Evolutionary conservation across 495 filamentous ascomycete genomes (phyloP).

Genomic region (Mycothermus thermophilus): DNA sequence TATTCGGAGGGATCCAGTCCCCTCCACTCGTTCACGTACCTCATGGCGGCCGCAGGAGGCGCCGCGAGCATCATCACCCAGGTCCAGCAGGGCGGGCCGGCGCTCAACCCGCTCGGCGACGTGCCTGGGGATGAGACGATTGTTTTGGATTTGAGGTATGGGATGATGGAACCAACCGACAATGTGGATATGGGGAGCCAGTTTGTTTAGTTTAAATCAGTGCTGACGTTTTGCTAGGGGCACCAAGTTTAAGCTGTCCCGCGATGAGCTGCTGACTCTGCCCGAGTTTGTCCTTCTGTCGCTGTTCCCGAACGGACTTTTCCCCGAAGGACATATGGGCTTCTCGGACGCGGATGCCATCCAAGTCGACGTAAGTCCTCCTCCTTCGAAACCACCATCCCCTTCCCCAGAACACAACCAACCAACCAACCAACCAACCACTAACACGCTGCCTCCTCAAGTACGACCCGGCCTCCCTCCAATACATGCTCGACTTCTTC

Average conservation of each 20-base stretch:
- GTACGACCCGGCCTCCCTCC: constrained; percentile 91
- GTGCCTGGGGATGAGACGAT: constrained; percentile 89
- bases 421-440: too few relatives aligned
- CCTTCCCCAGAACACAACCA: background rate
- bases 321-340: constrained; percentile 93
- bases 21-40: constrained; percentile 84
- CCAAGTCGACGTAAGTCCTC: constrained; percentile 78
- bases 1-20: constrained; percentile 92
- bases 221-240: constrained; percentile 44
- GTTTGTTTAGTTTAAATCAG: too few relatives aligned
- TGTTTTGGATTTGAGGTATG: constrained; percentile 87
- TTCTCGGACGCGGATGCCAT: constrained; percentile 79
- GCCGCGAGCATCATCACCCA: constrained; percentile 98
- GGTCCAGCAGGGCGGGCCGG: constrained; percentile 83
- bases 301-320: constrained; percentile 94
- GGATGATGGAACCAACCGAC: too few relatives aligned
- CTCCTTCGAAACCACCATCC: constrained; percentile 5
- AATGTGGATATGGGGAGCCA: too few relatives aligned
- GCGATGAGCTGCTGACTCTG: constrained; percentile 87
- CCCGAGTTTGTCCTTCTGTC: constrained; percentile 97
- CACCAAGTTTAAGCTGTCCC: constrained; percentile 79
- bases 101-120: constrained; percentile 78
- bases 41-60: constrained; percentile 94
- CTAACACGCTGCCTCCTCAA: constrained; percentile 42
- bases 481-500: constrained; percentile 99